Evolutionary conservation across 306 rosid genomes (phyloP), one percentile per base, ranked within the genome.

Genomic region (Albizia julibrissin): DNA sequence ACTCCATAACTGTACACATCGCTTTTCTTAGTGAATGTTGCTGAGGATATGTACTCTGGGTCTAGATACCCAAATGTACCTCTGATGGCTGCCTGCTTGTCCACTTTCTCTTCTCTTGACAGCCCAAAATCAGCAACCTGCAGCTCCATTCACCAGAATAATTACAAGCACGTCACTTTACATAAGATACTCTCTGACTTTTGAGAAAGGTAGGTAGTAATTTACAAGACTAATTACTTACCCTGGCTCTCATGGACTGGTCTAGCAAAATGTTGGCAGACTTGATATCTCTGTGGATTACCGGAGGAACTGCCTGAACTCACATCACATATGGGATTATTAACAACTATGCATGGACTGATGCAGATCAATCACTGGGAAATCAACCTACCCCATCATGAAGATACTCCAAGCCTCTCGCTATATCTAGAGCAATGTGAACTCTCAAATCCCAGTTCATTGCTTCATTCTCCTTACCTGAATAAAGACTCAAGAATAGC

Each of bases 51-150:
- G 72, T 96, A 96, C 87, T 93, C 99, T 0, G 99, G 99, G 70
- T 96, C 99, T 49, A 96, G 94, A 85, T 96, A 96, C 18, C 99
- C 99, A 40, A 91, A 96, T 76, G 98, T 96, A 11, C 99, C 99
- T 43, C 94, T 88, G 27, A 96, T 79, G 50, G 93, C 97, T 5
- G 91, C 99, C 34, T 93, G 96, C 80, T 78, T 90, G 71, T 92
- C 97, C 78, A 91, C 97, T 94, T 87, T 91, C 86, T 96, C 99
- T 83, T 92, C 99, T 88, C 99, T 88, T 27, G 99, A 96, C 69
- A 96, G 97, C 79, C 99, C 99, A 80, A 96, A 93, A 85, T 96
- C 99, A 31, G 99, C 97, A 18, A 96, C 99, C 99, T 96, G 89
- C 52, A 47, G 52, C 77, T 27, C 18, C n/a, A 29, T 64, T 29